Evolutionary conservation across 495 filamentous ascomycete genomes (phyloP).

Genomic region (Trichocladium uniseriatum): DNA sequence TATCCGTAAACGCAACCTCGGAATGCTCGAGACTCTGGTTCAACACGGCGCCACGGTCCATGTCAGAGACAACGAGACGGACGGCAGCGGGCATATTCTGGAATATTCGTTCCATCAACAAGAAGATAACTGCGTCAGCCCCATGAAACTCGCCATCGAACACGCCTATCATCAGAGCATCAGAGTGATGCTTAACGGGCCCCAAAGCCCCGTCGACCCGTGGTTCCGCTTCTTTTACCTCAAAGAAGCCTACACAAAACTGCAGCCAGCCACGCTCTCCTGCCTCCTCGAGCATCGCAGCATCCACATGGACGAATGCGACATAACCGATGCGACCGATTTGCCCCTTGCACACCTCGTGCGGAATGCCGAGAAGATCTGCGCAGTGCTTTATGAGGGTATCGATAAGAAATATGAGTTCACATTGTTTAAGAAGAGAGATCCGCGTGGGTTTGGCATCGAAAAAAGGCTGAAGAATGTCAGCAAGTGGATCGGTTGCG

Average conservation of each 20-base stretch:
- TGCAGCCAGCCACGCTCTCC: neutral
- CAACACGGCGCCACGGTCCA: neutral
- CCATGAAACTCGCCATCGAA: neutral
- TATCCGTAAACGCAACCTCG: neutral
- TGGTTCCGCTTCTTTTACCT: slow-evolving; percentile 1
- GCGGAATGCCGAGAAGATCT: neutral
- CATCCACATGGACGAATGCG: neutral
- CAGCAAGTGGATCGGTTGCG: neutral
- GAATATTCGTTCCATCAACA: neutral
- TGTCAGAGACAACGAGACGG: neutral
- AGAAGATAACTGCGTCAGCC: neutral
- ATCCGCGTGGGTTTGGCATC: no score
- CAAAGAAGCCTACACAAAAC: neutral
- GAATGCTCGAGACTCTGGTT: neutral
- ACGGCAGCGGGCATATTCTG: neutral
- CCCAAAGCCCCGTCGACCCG: neutral
- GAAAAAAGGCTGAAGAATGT: neutral
- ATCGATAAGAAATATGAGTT: no score
- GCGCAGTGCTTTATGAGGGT: no score
- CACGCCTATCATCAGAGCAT: neutral
- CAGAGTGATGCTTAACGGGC: neutral
- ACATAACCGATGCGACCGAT: neutral
- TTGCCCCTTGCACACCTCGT: slow-evolving; percentile 1
- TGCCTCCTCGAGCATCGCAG: slow-evolving; percentile 2
- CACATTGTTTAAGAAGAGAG: no score